Evolutionary conservation across 371 early-diverging fungal species (phyloP), one percentile per base, ranked within the genome.

Genomic region (Syncephalastrum monosporum): DNA sequence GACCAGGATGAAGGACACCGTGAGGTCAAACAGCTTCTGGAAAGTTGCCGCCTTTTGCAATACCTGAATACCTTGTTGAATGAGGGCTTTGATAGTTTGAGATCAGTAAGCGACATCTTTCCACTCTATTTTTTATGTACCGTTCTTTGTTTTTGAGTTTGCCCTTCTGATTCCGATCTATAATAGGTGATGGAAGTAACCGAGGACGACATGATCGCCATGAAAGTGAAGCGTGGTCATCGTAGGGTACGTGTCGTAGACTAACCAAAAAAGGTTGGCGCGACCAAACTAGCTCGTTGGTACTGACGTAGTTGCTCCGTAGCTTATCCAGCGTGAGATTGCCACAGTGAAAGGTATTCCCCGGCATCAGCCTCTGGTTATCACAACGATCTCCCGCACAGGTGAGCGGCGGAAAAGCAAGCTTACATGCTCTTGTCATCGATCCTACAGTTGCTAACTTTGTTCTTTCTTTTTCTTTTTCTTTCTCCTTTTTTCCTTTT

Each of bases 221-320:
- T 79, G 56, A 61, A 71, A 12, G 73, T 76, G 8, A 79, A 79
- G 24, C 56, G 80, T 48, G 80, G 80, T 10, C 80, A 79, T 56
- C 63, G 80, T 43, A 71, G 80, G 61, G 71, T 78, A 71, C 60
- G 54, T 60, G 24, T 24, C 8, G 6, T 19, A 27, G 29, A 43
- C 44, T 25, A 17, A 29, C 33, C 47, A 23, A n/a, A 33, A 33
- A 33, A 5, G 38, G 38, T 10, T 33, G 10, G 38, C 38, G 10
- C 38, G 38, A 33, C 38, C 38, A 10, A 33, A 33, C 8, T 33
- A 33, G 38, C 38, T 33, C 38, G 38, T 10, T 33, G 38, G 10
- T 33, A 33, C 38, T 33, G 38, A 33, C 38, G 38, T 33, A 33
- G 38, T 33, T 33, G 38, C 38, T 33, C 38, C 41, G 42, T 48